Evolutionary conservation across 768 basidiomycete species (phyloP).

Genomic region (Tremella yokohamensis): DNA sequence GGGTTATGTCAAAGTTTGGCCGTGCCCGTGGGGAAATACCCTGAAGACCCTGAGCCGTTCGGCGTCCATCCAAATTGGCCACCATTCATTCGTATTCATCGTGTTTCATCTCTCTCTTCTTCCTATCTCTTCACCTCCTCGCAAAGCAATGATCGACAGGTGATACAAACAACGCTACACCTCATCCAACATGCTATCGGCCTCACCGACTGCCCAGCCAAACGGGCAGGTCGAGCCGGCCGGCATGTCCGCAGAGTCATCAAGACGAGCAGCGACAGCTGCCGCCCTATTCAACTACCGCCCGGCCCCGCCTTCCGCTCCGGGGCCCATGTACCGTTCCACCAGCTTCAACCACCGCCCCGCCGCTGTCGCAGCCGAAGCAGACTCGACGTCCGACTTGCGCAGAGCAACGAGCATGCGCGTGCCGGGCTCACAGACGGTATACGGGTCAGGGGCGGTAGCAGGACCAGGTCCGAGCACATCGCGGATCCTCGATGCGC

Average conservation of each 20-base stretch:
- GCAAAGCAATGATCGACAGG: slow-evolving; percentile 8
- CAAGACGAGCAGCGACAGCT: no score
- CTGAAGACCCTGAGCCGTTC: no score
- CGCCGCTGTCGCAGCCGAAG: neutral
- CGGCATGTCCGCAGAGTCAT: slow-evolving; percentile 5
- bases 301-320: neutral
- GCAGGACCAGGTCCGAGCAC: slow-evolving; percentile 5
- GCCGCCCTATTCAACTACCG: no score
- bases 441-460: neutral
- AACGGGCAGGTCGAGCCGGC: slow-evolving; percentile 11
- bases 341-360: slow-evolving; percentile 2
- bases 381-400: neutral
- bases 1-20: no score
- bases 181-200: no score
- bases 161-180: no score
- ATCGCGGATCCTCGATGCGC: slow-evolving; percentile 4
- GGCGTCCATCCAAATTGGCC: no score
- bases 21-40: no score
- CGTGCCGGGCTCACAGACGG: neutral
- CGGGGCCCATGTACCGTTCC: neutral
- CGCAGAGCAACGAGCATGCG: slow-evolving; percentile 6
- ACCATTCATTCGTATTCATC: slow-evolving; percentile 3
- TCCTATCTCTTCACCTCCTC: slow-evolving; percentile 10
- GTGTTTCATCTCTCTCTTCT: slow-evolving; percentile 4
- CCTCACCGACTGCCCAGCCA: neutral